Conservation (phyloP, 345 rosid species). For the Gossypium longicalyx region DNA sequence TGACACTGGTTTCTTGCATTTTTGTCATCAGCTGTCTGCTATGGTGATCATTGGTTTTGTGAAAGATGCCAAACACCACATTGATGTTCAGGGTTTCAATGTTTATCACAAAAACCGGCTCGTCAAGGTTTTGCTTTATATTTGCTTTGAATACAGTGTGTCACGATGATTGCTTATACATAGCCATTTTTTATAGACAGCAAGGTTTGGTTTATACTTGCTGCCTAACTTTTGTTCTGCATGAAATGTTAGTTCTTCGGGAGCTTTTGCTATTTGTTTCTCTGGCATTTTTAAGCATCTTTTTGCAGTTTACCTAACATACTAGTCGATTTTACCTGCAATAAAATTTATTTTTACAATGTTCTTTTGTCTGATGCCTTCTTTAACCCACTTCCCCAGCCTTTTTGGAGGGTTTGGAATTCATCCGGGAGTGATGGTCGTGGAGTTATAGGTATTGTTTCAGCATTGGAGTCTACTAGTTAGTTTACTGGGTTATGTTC, state of each 20-base stretch:
- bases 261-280: neutral
- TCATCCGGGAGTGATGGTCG: slow-evolving; percentile 94
- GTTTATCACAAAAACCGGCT: slow-evolving; percentile 79
- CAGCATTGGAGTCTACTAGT: slow-evolving; percentile 10
- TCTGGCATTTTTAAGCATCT: neutral
- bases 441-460: slow-evolving; percentile 72
- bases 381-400: slow-evolving; percentile 37
- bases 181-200: too few relatives aligned
- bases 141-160: too few relatives aligned
- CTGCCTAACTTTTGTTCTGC: neutral
- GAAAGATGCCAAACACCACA: slow-evolving; percentile 81
- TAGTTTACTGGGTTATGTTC: slow-evolving; percentile 1
- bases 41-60: slow-evolving; percentile 78
- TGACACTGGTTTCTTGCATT: slow-evolving; percentile 19
- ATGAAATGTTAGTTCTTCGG: neutral
- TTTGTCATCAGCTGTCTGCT: slow-evolving; percentile 61
- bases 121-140: too few relatives aligned
- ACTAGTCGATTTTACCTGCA: neutral
- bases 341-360: neutral
- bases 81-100: slow-evolving; percentile 92
- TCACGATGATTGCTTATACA: too few relatives aligned
- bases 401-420: slow-evolving; percentile 99
- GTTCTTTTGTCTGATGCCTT: neutral
- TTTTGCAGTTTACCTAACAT: neutral
- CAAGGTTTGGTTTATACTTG: neutral